A percentile compares a stretch with the other conserved stretches of the same genome.
phyloP scores from a whole-genome alignment of 2,329 filamentous ascomycete species.

The Chrysoporthe deuterocubensis region DNA sequence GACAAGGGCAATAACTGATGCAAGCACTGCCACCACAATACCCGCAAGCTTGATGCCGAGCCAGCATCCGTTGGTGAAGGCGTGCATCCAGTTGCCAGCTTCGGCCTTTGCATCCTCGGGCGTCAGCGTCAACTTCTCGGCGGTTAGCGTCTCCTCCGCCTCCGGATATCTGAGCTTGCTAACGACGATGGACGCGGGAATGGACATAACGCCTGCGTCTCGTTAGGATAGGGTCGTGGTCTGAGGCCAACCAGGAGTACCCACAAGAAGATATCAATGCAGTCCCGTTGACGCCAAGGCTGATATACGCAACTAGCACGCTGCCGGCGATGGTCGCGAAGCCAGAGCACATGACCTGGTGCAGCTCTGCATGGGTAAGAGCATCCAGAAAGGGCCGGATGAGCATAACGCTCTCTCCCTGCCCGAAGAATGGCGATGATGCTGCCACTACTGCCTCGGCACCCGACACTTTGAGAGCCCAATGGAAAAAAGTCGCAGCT shows the following conservation, averaged over 20 bases:
- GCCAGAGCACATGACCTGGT: slow-evolving; percentile 91
- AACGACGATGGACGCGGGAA: slow-evolving; percentile 85
- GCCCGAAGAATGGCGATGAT: slow-evolving; percentile 90
- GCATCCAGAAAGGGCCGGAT: slow-evolving; percentile 85
- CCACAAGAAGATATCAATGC: slow-evolving; percentile 85
- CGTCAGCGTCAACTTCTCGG: slow-evolving; percentile 76
- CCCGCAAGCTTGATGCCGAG: slow-evolving; percentile 84
- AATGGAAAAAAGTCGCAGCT: slow-evolving; percentile 90
- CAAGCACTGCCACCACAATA: slow-evolving; percentile 78
- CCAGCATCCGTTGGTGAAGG: slow-evolving; percentile 84
- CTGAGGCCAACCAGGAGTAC: neutral
- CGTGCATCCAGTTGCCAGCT: slow-evolving; percentile 81
- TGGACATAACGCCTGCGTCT: slow-evolving; percentile 71
- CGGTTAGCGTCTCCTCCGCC: slow-evolving; percentile 83
- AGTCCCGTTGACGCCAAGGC: slow-evolving; percentile 80
- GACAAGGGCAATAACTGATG: slow-evolving; percentile 81
- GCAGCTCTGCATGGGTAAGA: slow-evolving; percentile 84
- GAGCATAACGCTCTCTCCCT: slow-evolving; percentile 92
- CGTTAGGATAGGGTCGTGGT: neutral
- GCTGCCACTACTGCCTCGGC: slow-evolving; percentile 93
- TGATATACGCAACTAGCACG: slow-evolving; percentile 84
- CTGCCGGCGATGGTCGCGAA: slow-evolving; percentile 92
- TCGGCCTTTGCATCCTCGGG: slow-evolving; percentile 76
- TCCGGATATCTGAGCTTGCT: slow-evolving; percentile 91
- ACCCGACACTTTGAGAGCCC: slow-evolving; percentile 82